Conservation (phyloP, 2,329 filamentous ascomycete species). For the Apiospora sp. region DNA sequence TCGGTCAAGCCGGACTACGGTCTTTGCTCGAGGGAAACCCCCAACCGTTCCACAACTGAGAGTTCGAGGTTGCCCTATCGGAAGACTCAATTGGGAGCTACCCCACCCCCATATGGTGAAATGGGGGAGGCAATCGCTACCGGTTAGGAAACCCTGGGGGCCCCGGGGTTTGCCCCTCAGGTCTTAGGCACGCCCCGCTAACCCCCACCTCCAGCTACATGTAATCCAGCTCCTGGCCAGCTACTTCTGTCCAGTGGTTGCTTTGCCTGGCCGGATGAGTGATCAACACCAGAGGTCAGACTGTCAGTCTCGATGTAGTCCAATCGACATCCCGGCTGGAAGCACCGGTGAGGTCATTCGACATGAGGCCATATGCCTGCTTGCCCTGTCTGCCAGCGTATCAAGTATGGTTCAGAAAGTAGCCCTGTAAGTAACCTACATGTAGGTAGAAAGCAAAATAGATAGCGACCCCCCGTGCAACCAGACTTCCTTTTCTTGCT, state of each 20-base stretch:
- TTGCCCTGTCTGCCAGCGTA: constrained; percentile 5
- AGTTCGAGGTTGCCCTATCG: constrained; percentile 9
- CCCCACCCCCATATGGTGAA: constrained; percentile 5
- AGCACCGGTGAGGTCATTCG: constrained; percentile 8
- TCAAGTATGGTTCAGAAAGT: not conserved
- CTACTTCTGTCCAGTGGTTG: not conserved
- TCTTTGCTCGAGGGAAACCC: not conserved
- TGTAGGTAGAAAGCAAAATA: not conserved
- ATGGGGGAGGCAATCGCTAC: constrained; percentile 8
- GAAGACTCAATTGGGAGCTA: constrained; percentile 4
- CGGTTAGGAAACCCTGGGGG: not conserved
- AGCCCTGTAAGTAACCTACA: not conserved
- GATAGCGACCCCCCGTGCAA: not conserved
- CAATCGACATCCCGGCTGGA: not conserved
- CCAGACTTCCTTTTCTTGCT: constrained; percentile 17
- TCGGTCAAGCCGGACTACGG: constrained; percentile 6
- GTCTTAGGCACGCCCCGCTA: not conserved
- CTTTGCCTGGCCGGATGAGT: not conserved
- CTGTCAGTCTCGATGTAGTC: not conserved
- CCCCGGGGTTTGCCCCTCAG: constrained; percentile 2
- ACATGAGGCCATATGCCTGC: not conserved
- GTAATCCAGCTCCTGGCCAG: not conserved
- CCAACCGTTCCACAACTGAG: not conserved
- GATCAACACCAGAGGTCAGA: not conserved
- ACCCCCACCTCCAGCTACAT: constrained; percentile 12